Percentiles rank a stretch among this genome's conserved stretches.
phyloP scores from a whole-genome alignment of 768 basidiomycete genomes.

The Lentinula sp. region DNA sequence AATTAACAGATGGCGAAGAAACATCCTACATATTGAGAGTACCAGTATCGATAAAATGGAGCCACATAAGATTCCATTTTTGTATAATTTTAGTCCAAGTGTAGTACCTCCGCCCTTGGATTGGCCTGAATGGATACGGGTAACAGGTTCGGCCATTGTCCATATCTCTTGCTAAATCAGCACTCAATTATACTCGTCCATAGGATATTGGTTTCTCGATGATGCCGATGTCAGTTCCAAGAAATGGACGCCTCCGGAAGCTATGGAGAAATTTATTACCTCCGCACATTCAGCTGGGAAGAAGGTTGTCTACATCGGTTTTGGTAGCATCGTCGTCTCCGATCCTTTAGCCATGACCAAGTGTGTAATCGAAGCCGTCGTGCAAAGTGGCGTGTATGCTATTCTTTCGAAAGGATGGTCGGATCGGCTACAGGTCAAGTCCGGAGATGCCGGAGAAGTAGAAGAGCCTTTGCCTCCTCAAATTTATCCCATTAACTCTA shows the following conservation, averaged over 20 bases:
- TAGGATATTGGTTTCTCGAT: slow-evolving; percentile 96
- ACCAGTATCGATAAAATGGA: slow-evolving; percentile 95
- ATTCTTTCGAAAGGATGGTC: slow-evolving; percentile 99
- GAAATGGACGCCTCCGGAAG: slow-evolving; percentile 85
- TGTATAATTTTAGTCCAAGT: slow-evolving; percentile 94
- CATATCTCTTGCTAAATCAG: neutral
- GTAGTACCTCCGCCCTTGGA: slow-evolving; percentile 92
- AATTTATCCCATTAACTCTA: slow-evolving; percentile 78
- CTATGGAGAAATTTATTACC: slow-evolving; percentile 79
- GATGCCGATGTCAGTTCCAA: slow-evolving; percentile 84
- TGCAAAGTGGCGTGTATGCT: slow-evolving; percentile 81
- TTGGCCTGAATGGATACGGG: slow-evolving; percentile 98
- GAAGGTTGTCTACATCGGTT: slow-evolving; percentile 97
- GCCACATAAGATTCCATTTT: slow-evolving; percentile 94
- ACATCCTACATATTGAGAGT: slow-evolving; percentile 64
- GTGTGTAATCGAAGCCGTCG: slow-evolving; percentile 83
- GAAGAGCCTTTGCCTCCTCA: slow-evolving; percentile 71
- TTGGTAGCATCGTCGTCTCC: slow-evolving; percentile 95
- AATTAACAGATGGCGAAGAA: slow-evolving; percentile 89
- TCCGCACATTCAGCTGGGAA: slow-evolving; percentile 66
- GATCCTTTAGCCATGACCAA: slow-evolving; percentile 92
- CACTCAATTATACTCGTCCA: neutral
- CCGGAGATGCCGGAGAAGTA: slow-evolving; percentile 47
- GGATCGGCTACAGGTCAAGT: slow-evolving; percentile 74
- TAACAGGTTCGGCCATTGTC: slow-evolving; percentile 54